phyloP scores from a whole-genome alignment of 2,329 filamentous ascomycete genomes.

The Boeremia exigua region DNA sequence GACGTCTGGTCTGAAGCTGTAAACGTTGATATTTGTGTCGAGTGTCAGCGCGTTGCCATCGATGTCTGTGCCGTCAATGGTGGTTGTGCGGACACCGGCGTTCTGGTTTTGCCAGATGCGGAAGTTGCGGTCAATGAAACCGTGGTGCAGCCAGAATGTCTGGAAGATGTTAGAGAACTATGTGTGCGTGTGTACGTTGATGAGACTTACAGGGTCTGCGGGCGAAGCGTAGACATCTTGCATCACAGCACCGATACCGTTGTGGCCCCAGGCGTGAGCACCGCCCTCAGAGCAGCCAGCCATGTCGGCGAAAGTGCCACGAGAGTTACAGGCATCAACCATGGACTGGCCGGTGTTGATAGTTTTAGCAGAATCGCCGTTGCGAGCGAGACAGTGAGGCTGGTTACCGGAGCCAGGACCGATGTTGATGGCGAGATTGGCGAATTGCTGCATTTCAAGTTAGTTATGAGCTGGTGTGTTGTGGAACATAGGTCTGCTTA shows the following conservation, averaged over 20 bases:
- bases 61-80: conserved; percentile 51
- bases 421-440: conserved; percentile 40
- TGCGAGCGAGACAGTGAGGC: conserved; percentile 42
- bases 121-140: conserved; percentile 57
- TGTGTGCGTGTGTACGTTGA: too few relatives aligned
- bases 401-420: conserved; percentile 39
- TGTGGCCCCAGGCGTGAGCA: conserved; percentile 46
- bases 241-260: conserved; percentile 46
- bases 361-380: conserved; percentile 33
- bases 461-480: conserved; percentile 5
- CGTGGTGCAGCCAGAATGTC: conserved; percentile 58
- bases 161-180: background rate
- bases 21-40: conserved; percentile 36
- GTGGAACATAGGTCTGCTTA: conserved; percentile 28
- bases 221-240: conserved; percentile 41
- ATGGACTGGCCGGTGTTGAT: conserved; percentile 36
- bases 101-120: conserved; percentile 57
- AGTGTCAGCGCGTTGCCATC: conserved; percentile 36
- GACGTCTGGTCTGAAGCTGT: conserved; percentile 35
- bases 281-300: conserved; percentile 37
- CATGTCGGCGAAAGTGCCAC: conserved; percentile 36
- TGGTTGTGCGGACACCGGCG: conserved; percentile 24
- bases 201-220: conserved; percentile 31
- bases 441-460: conserved; percentile 35
- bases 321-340: conserved; percentile 39